phyloP scores from a whole-genome alignment of 257 asterid genomes.

The Nicotiana noctiflora region DNA sequence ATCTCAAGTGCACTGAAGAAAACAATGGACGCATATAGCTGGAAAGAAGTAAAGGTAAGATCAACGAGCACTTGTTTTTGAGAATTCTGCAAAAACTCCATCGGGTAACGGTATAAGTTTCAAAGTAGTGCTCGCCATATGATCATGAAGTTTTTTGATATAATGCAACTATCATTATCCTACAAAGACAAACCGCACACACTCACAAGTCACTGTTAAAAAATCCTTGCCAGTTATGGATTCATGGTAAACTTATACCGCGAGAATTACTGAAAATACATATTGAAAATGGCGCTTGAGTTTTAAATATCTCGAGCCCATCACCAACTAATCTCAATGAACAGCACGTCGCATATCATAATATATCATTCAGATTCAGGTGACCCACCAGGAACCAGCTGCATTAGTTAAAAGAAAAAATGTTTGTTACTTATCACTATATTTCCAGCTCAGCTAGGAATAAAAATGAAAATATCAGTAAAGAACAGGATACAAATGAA shows the following conservation, averaged over 20 bases:
- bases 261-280: background rate
- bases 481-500: background rate
- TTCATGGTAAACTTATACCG: background rate
- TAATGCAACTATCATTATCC: background rate
- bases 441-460: background rate
- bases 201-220: background rate
- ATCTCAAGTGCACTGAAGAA: no score
- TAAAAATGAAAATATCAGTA: background rate
- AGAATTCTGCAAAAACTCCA: background rate
- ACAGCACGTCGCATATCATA: background rate
- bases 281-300: background rate
- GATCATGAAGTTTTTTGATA: background rate
- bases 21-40: no score
- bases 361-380: slow-evolving; percentile 31
- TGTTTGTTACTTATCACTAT: background rate
- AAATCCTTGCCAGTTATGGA: background rate
- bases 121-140: background rate
- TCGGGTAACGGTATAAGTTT: background rate
- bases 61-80: no score
- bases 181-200: background rate
- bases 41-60: no score
- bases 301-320: background rate
- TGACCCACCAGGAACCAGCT: slow-evolving; percentile 50
- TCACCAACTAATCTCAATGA: background rate
- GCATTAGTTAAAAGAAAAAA: slow-evolving; percentile 9